A percentile compares a stretch with the other conserved stretches of the same genome.
These are phyloP conservation scores for Xylariaceae sp. DNA, from an alignment of 2,329 filamentous ascomycete species.

Conservation along the genomic window DNA sequence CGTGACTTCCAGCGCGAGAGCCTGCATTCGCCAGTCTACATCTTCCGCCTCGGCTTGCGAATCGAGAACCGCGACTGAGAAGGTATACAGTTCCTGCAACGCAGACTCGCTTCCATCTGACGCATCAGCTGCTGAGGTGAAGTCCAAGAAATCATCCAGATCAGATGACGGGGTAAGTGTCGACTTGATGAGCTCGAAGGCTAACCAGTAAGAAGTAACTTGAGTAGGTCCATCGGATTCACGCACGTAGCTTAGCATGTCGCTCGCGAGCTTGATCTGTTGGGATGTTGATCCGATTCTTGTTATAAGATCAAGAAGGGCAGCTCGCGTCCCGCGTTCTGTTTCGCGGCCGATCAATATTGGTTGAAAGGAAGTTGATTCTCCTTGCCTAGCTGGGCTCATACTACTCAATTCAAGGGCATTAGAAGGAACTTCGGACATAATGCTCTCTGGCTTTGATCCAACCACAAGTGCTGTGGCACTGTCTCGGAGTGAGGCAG, in stretches of 20 bases:
- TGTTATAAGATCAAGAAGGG: constrained; percentile 63
- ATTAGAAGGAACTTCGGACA: constrained; percentile 43
- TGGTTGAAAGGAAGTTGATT: constrained; percentile 57
- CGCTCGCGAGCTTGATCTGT: constrained; percentile 65
- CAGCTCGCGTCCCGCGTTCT: constrained; percentile 65
- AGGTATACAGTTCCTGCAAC: constrained; percentile 71
- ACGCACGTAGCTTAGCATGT: constrained; percentile 69
- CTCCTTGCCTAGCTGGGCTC: constrained; percentile 33
- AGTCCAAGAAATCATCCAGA: constrained; percentile 71
- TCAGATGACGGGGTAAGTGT: constrained; percentile 57
- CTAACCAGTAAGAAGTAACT: constrained; percentile 80
- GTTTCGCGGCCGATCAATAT: constrained; percentile 69
- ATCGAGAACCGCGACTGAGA: constrained; percentile 67
- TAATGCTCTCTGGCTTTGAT: constrained; percentile 40
- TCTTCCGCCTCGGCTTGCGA: constrained; percentile 56
- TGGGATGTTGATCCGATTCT: constrained; percentile 63
- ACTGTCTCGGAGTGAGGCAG: constrained; percentile 75
- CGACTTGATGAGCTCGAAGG: constrained; percentile 72
- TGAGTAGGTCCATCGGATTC: constrained; percentile 63
- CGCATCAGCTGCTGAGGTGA: constrained; percentile 48
- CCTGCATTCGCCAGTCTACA: constrained; percentile 74
- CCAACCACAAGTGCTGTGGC: constrained; percentile 55
- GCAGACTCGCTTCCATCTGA: constrained; percentile 53
- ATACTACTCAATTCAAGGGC: constrained; percentile 39
- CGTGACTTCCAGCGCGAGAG: constrained; percentile 80